Evolutionary conservation across 768 basidiomycete genomes (phyloP), one percentile per base, ranked within the genome.

Genomic region (Boletus huronensis): DNA sequence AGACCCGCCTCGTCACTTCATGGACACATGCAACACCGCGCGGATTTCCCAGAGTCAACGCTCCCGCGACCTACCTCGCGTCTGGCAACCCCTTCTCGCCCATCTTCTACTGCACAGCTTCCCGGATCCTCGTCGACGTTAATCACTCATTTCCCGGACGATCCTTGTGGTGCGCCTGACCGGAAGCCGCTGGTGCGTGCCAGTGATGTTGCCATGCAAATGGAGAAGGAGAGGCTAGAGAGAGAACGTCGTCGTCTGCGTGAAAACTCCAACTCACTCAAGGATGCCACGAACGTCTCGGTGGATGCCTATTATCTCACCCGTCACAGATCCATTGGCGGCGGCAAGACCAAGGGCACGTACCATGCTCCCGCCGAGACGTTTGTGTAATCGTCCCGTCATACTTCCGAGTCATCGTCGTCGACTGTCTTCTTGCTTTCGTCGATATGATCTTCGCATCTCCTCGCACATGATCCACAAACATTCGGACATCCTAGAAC

Each of bases 161-260:
- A 67, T 3, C 36, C 35, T 2, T 6, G 42, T 39, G 17, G 43
- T 17, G 49, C 28, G 26, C 28, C 52, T 1, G 64, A 66, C 23
- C 55, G 65, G 32, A 65, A 65, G 44, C 67, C 67, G 35, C 46
- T 78, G 26, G 80, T 79, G 23, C 75, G 75, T 48, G 82, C 82
- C 10, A 83, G 81, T 53, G 75, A 75, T 36, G 79, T 75, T 46
- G 82, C 82, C 5, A 75, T 77, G 71, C 80, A 77, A 16, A 62
- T 81, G 25, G 82, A 82, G 62, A 79, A 73, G 52, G 75, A 76
- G 59, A 59, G 74, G 66, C 46, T 72, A 59, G 67, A 75, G 66
- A 63, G 73, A 55, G 58, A 72, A 52, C 62, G 65, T 23, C 71
- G 65, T 38, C 66, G 71, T 42, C 58, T 58, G 25, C 60, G 62